Evolutionary conservation across 371 early-diverging fungal species (phyloP).

Genomic region (Actinomortierella wolfii): DNA sequence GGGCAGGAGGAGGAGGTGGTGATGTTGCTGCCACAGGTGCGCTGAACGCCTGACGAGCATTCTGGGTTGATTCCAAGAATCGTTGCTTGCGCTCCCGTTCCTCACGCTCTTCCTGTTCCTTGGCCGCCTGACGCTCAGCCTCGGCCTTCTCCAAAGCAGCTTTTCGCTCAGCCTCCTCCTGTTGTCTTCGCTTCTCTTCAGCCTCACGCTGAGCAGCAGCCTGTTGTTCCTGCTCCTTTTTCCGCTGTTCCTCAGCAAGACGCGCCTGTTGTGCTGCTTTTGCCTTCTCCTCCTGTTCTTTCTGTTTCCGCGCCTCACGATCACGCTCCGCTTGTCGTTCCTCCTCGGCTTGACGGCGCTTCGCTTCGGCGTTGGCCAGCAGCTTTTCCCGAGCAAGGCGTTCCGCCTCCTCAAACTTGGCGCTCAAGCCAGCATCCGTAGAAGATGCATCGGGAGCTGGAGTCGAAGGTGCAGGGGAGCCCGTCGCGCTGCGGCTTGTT

Average conservation of each 20-base stretch:
- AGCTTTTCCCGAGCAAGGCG: slow-evolving; percentile 42
- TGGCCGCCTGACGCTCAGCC: slow-evolving; percentile 30
- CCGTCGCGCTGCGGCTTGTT: slow-evolving; percentile 15
- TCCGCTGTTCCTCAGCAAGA: slow-evolving; percentile 7
- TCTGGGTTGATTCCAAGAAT: slow-evolving; percentile 25
- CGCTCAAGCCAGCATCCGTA: slow-evolving; percentile 17
- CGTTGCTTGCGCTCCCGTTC: slow-evolving; percentile 44
- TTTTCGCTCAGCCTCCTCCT: slow-evolving; percentile 16
- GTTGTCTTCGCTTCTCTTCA: slow-evolving; percentile 5
- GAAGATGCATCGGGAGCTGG: slow-evolving; percentile 13
- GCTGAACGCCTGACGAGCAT: slow-evolving; percentile 24
- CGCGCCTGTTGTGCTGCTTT: slow-evolving; percentile 3
- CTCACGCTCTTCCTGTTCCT: slow-evolving; percentile 50
- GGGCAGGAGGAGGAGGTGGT: slow-evolving; percentile 7
- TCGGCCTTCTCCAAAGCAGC: slow-evolving; percentile 45
- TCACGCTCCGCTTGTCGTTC: slow-evolving; percentile 39
- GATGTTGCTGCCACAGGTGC: slow-evolving; percentile 6
- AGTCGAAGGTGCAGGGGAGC: slow-evolving; percentile 13
- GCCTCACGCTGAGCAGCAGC: slow-evolving; percentile 27
- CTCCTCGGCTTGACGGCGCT: slow-evolving; percentile 37
- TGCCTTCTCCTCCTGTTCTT: slow-evolving; percentile 3
- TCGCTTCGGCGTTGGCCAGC: slow-evolving; percentile 37
- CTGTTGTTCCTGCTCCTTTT: slow-evolving; percentile 17
- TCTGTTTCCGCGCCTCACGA: slow-evolving; percentile 12
- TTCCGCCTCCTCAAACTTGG: slow-evolving; percentile 39